These are phyloP conservation scores for Solanum neorickii DNA, from an alignment of 257 asterid genomes.

Conservation along the genomic window DNA sequence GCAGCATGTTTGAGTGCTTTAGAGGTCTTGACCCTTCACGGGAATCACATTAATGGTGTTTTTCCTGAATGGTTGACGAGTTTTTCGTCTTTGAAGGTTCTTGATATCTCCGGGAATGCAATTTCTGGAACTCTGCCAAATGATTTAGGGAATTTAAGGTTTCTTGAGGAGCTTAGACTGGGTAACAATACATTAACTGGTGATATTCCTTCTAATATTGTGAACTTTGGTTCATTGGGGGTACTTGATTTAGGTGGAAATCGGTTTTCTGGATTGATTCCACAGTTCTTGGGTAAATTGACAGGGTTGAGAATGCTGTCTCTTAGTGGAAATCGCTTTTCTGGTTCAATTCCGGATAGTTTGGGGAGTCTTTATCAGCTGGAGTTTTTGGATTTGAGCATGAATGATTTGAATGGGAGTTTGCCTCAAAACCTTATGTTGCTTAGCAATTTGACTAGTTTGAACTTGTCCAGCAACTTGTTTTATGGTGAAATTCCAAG, in stretches of 20 bases:
- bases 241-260: constrained; percentile 53
- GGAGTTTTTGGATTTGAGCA: constrained; percentile 35
- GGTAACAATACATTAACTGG: constrained; percentile 49
- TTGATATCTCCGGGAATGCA: constrained; percentile 52
- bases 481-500: constrained; percentile 36
- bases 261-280: constrained; percentile 34
- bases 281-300: constrained; percentile 24
- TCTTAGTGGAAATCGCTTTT: constrained; percentile 38
- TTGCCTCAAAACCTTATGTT: constrained; percentile 30
- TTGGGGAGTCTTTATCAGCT: constrained; percentile 33
- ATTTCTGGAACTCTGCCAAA: constrained; percentile 32
- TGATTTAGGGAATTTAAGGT: constrained; percentile 28
- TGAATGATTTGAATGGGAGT: constrained; percentile 29
- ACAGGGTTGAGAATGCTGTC: constrained; percentile 23
- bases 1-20: constrained; percentile 15
- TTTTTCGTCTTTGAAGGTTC: constrained; percentile 20
- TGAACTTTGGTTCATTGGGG: constrained; percentile 25
- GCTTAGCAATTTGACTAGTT: constrained; percentile 36
- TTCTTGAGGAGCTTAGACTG: constrained; percentile 42
- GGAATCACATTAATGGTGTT: constrained; percentile 23
- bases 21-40: constrained; percentile 40
- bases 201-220: constrained; percentile 27
- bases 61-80: constrained; percentile 28
- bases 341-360: constrained; percentile 29
- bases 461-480: constrained; percentile 46